Evolutionary conservation across 2,329 filamentous ascomycete species (phyloP).

Genomic region (Ambrosiella cleistominuta): DNA sequence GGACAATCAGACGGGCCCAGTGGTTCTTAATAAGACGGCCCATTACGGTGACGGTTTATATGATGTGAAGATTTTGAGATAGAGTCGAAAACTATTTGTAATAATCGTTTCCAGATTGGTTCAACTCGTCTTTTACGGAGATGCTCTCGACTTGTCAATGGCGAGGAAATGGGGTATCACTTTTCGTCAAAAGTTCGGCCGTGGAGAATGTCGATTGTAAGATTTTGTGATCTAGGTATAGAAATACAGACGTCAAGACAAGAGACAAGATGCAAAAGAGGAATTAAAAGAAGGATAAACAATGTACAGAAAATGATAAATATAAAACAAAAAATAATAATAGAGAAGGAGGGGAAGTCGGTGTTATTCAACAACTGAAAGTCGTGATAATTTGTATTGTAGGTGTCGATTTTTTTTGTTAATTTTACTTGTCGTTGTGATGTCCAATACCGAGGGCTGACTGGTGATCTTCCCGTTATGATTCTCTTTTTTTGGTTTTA

Average conservation of each 20-base stretch:
- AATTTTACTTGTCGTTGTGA: too few species aligned
- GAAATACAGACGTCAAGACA: background rate
- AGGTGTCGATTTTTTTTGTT: too few species aligned
- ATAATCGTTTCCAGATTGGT: too few species aligned
- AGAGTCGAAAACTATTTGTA: too few species aligned
- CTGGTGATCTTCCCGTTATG: background rate
- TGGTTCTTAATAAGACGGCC: conserved; percentile 99
- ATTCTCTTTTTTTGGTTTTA: background rate
- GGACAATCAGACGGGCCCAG: conserved; percentile 84
- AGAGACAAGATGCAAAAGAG: background rate
- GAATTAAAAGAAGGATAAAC: background rate
- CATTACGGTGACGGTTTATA: conserved; percentile 38
- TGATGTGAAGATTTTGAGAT: background rate
- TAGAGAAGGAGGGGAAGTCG: background rate
- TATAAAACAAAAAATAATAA: conserved; percentile 13
- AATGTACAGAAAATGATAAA: background rate
- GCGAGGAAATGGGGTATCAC: too few species aligned
- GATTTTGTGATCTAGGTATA: background rate
- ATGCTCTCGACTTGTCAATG: too few species aligned
- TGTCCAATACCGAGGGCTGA: background rate
- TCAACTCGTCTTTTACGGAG: too few species aligned
- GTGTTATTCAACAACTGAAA: background rate
- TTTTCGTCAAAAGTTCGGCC: too few species aligned
- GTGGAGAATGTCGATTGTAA: background rate
- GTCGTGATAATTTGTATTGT: too few species aligned